These are phyloP conservation scores for Aegilops longissima DNA, from an alignment of 176 grass and related monocot genomes.

Conservation along the genomic window DNA sequence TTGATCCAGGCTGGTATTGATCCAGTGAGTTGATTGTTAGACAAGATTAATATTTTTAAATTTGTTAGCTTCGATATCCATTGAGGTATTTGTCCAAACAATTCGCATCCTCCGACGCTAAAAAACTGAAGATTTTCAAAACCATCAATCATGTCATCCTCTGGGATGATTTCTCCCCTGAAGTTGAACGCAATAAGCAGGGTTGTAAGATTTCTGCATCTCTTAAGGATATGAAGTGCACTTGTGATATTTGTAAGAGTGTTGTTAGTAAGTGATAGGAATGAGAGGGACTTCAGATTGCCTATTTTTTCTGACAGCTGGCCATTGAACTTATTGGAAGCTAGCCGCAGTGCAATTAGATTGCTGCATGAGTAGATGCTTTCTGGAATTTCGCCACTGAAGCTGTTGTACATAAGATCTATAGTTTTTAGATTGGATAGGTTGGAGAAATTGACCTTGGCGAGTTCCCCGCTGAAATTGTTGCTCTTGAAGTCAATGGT, in stretches of 20 bases:
- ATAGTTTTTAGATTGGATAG: slow-evolving; percentile 6
- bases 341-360: neutral
- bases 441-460: slow-evolving; percentile 16
- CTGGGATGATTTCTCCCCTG: neutral
- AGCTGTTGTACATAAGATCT: neutral
- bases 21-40: neutral
- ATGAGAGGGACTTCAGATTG: slow-evolving; percentile 6
- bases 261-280: neutral
- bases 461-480: neutral
- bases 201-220: neutral
- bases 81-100: slow-evolving; percentile 10
- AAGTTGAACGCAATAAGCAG: neutral
- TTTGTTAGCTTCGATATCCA: slow-evolving; percentile 37
- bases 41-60: neutral
- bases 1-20: slow-evolving; percentile 20
- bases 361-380: slow-evolving; percentile 38
- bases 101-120: neutral
- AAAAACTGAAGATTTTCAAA: slow-evolving; percentile 28
- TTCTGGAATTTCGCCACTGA: slow-evolving; percentile 27
- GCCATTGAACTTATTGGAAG: accelerated
- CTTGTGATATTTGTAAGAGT: neutral
- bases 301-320: neutral
- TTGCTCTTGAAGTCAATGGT: slow-evolving; percentile 5
- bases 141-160: neutral
- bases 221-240: slow-evolving; percentile 22